Percentiles rank a stretch among this genome's conserved stretches.
phyloP scores from a whole-genome alignment of 2,329 filamentous ascomycete genomes.

The Pseudogymnoascus pannorum region DNA sequence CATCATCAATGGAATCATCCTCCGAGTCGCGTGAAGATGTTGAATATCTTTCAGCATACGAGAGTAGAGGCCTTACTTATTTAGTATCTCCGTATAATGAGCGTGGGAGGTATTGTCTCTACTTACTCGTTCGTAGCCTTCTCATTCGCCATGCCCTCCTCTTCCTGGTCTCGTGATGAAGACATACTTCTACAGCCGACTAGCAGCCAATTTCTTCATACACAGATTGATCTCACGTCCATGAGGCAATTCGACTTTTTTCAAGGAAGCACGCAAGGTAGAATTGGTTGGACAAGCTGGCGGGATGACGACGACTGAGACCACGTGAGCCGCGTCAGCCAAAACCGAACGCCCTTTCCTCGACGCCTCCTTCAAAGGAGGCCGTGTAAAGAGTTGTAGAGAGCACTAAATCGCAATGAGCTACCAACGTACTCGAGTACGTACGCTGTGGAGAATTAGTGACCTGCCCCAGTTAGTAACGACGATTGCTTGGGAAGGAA shows the following conservation, averaged over 20 bases:
- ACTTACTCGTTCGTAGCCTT: conserved; percentile 6
- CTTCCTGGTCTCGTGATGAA: neutral
- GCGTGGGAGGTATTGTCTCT: neutral
- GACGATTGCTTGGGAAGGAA: neutral
- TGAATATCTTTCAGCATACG: neutral
- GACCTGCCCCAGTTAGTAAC: neutral
- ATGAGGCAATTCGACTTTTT: neutral
- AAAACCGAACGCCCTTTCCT: neutral
- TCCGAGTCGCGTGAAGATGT: neutral
- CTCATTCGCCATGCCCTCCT: neutral
- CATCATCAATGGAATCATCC: neutral
- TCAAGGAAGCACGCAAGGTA: neutral
- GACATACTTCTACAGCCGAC: neutral
- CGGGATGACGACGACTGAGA: neutral
- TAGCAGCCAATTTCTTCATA: neutral
- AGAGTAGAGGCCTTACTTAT: neutral
- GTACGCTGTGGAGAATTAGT: neutral
- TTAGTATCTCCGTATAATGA: neutral
- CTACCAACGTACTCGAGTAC: neutral
- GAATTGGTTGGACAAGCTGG: neutral
- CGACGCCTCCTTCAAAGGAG: neutral
- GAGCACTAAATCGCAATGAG: neutral
- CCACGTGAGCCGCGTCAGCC: conserved; percentile 2
- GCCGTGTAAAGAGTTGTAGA: neutral
- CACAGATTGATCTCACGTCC: neutral